Percentiles rank a stretch among this genome's conserved stretches.
phyloP scores from a whole-genome alignment of 2,329 filamentous ascomycete genomes.

The Colletotrichum liriopes region DNA sequence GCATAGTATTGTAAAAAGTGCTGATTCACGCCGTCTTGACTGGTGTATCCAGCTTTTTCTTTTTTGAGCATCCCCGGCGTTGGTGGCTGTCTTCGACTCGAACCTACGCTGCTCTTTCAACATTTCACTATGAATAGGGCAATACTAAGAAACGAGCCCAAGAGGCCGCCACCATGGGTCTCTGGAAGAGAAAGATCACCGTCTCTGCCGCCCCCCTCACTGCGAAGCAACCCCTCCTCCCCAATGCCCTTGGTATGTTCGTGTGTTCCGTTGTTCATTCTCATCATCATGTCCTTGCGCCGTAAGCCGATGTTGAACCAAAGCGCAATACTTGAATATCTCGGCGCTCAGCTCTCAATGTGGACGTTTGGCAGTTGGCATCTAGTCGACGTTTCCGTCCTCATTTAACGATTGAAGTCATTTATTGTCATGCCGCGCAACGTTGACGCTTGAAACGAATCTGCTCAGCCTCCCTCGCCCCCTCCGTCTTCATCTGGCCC shows the following conservation, averaged over 20 bases:
- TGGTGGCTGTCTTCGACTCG: neutral
- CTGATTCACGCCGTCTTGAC: neutral
- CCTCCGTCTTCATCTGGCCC: neutral
- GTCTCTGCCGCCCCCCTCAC: too few relatives aligned
- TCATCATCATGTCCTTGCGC: too few relatives aligned
- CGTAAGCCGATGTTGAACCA: neutral
- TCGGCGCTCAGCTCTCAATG: neutral
- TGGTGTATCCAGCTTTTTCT: neutral
- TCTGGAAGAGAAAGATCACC: too few relatives aligned
- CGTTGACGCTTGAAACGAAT: neutral
- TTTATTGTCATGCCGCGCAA: neutral
- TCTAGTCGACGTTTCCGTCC: neutral
- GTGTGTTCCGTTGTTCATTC: too few relatives aligned
- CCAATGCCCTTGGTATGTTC: too few relatives aligned
- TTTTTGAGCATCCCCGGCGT: neutral
- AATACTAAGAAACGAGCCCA: too few relatives aligned
- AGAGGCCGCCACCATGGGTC: too few relatives aligned
- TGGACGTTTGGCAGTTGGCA: neutral
- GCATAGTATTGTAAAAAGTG: neutral
- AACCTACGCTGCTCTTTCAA: neutral
- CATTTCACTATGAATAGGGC: too few relatives aligned
- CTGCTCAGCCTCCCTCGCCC: neutral
- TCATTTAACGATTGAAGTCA: neutral
- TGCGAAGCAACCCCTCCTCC: too few relatives aligned
- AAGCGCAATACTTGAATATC: neutral